Percentiles rank a stretch among this genome's conserved stretches.
These are phyloP conservation scores for Fusarium pseudograminearum DNA, from an alignment of 2,329 filamentous ascomycete genomes.

Conservation along the genomic window DNA sequence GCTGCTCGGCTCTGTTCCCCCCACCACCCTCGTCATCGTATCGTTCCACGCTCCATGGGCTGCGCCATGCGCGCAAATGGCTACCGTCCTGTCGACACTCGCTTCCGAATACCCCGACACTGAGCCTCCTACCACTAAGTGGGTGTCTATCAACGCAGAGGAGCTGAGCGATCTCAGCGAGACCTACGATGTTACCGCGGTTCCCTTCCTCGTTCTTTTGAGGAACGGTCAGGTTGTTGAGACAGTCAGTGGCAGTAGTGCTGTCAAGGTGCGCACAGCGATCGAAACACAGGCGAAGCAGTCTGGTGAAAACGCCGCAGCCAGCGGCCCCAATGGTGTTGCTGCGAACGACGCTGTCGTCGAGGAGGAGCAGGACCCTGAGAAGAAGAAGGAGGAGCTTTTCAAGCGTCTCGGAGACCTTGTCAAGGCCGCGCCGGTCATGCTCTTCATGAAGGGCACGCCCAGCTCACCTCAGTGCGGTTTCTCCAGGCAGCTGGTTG, in stretches of 20 bases:
- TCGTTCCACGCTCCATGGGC: conserved; percentile 99
- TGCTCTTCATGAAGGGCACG: conserved; percentile 99
- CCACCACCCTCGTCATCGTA: conserved; percentile 81
- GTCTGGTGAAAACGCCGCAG: conserved; percentile 50
- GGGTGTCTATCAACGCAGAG: conserved; percentile 94
- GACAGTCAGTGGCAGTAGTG: conserved; percentile 90
- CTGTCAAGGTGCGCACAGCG: conserved; percentile 82
- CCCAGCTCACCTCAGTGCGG: conserved; percentile 89
- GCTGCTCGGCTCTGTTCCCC: conserved; percentile 73
- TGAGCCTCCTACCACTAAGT: conserved; percentile 76
- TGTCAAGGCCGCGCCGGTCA: conserved; percentile 95
- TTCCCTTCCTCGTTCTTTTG: conserved; percentile 90
- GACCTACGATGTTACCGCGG: conserved; percentile 91
- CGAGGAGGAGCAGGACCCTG: conserved; percentile 66
- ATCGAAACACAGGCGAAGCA: conserved; percentile 83
- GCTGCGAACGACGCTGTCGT: conserved; percentile 54
- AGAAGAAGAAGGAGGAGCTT: conserved; percentile 83
- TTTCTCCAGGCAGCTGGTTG: conserved; percentile 91
- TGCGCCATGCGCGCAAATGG: conserved; percentile 95
- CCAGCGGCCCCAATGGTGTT: conserved; percentile 52
- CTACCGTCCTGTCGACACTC: conserved; percentile 84
- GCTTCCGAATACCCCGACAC: conserved; percentile 84
- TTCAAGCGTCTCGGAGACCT: conserved; percentile 83
- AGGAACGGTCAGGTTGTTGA: conserved; percentile 81
- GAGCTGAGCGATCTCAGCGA: conserved; percentile 93